Base-by-base conservation (phyloP, 2,329 filamentous ascomycete species). In the Diplodia scrobiculata region DNA sequence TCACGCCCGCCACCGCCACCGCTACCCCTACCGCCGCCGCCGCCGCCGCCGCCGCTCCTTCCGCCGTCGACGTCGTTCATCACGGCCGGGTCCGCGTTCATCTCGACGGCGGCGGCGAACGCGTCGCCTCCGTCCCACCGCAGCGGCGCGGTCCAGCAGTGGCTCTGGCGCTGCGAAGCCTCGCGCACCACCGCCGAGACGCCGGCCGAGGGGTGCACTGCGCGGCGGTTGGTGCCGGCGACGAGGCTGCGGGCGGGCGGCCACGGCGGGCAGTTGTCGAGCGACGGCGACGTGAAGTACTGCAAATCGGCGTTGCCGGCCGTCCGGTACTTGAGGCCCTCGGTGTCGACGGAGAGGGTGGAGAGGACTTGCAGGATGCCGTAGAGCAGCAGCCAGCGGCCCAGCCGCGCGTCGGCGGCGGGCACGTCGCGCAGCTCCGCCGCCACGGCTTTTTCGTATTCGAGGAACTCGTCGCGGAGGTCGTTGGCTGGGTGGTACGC, bases 311-410 rank as follows among this genome's bases (percentile, higher is more conserved):
- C 4, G 14, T 38, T 38, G 11, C 11, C 13, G 25, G 9, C 13
- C 13, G 34, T 72, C 5, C 27, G 47, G 68, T 77, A 75, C 29
- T 73, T 75, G 41, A 81, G 73, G 5, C 73, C 74, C 29, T 73
- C 72, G 0, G 77, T 75, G 63, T 80, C 79, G 63, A 80, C 78
- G 11, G 78, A 79, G 5, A 81, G 69, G 1, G 73, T 78, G 10
- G 78, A 78, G 3, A 81, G 73, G 9, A 78, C 72, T 69, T 81
- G 79, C 1, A 81, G 69, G 52, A 78, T 73, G 41, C 74, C 77
- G 66, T 80, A 79, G 29, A 81, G 69, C 7, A 80, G 75, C 25
- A 81, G 71, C 79, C 79, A 81, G 14, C 78, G 76, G 19, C 79
- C 79, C 34, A 80, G 74, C 19, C 79, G 78, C 41, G 78, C 78